Evolutionary conservation across 164 flowering plant species (phyloP).

Genomic region (Cinnamomum micranthum): DNA sequence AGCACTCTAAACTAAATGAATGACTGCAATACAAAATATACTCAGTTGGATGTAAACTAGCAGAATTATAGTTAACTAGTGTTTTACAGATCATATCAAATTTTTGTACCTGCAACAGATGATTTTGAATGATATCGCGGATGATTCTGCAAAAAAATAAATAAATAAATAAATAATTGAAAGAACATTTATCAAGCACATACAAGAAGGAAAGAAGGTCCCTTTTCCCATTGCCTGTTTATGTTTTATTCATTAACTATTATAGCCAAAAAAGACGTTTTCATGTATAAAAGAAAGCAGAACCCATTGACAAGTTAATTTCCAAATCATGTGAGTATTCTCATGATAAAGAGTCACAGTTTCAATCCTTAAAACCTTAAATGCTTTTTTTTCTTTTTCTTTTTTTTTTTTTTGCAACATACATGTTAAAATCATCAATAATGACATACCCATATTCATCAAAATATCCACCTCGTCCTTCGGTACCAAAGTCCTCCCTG

Average conservation of each 20-base stretch:
- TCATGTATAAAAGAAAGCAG: background rate
- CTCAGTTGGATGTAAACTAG: background rate
- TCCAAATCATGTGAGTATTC: background rate
- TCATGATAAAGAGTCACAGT: background rate
- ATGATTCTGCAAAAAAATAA: slow-evolving; percentile 63
- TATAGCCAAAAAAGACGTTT: background rate
- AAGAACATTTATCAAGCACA: background rate
- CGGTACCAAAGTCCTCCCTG: slow-evolving; percentile 84
- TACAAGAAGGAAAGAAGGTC: background rate
- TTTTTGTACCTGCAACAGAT: slow-evolving; percentile 62
- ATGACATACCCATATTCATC: slow-evolving; percentile 73
- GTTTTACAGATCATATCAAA: background rate
- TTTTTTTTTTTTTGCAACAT: background rate
- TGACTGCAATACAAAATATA: background rate
- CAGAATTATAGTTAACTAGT: background rate
- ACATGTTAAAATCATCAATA: background rate
- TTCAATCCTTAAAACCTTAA: background rate
- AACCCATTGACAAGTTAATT: too few relatives aligned
- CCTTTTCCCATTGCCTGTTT: background rate
- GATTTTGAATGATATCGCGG: slow-evolving; percentile 97
- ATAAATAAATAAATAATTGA: background rate
- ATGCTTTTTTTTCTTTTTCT: too few relatives aligned
- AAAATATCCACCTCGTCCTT: slow-evolving; percentile 84
- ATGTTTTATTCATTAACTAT: background rate
- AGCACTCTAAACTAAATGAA: background rate